Conservation (phyloP, 768 basidiomycete genomes). For the Suillus tomentosus region DNA sequence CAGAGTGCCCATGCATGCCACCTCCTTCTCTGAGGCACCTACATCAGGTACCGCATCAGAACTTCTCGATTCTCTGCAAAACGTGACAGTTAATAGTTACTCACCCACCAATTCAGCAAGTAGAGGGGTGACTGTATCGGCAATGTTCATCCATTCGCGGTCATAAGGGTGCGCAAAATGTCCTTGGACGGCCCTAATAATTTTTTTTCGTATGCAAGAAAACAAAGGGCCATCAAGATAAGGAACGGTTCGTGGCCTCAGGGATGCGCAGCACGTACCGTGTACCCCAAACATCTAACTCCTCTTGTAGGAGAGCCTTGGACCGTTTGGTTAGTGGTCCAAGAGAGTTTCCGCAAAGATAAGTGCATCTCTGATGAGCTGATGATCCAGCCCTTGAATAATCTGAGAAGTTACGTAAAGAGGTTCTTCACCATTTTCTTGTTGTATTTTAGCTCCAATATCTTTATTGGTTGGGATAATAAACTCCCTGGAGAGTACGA, state of each 20-base stretch:
- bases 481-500: conserved; percentile 54
- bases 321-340: conserved; percentile 81
- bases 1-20: conserved; percentile 93
- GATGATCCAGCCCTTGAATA: conserved; percentile 14
- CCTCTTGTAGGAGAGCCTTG: conserved; percentile 72
- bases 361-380: conserved; percentile 63
- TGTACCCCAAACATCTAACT: conserved; percentile 82
- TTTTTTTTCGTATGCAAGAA: conserved; percentile 9
- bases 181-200: conserved; percentile 74
- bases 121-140: conserved; percentile 67
- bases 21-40: conserved; percentile 89
- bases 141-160: conserved; percentile 81
- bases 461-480: conserved; percentile 55
- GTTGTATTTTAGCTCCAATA: conserved; percentile 44
- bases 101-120: conserved; percentile 84
- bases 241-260: neutral
- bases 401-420: conserved; percentile 8
- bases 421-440: conserved; percentile 38
- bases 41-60: conserved; percentile 9
- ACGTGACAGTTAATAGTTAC: conserved; percentile 25
- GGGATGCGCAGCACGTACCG: conserved; percentile 42
- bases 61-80: neutral
- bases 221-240: conserved; percentile 19
- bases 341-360: conserved; percentile 95
- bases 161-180: conserved; percentile 89